Conservation (phyloP, 2,329 filamentous ascomycete species). For the Colletotrichum abscissum region DNA sequence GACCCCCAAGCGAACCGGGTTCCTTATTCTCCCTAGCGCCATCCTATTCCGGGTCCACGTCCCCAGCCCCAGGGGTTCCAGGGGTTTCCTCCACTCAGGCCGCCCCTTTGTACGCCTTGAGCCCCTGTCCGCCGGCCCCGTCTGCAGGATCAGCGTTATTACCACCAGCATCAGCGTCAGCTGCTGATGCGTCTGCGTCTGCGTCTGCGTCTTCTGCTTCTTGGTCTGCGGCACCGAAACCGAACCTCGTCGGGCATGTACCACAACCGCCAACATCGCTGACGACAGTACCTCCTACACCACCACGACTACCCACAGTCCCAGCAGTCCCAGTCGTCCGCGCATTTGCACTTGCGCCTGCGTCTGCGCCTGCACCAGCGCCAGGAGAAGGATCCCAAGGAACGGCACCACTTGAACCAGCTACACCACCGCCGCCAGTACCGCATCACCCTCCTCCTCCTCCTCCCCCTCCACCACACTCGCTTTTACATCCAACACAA, state of each 20-base stretch:
- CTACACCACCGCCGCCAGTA: neutral
- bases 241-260: neutral
- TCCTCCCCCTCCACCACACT: neutral
- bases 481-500: neutral
- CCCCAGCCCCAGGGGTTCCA: conserved; percentile 32
- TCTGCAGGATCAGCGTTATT: conserved; percentile 35
- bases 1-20: conserved; percentile 30
- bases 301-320: neutral
- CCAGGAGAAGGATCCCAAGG: neutral
- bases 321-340: neutral
- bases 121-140: conserved; percentile 22
- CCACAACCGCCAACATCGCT: neutral
- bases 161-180: conserved; percentile 22
- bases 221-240: conserved; percentile 1
- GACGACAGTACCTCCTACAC: neutral
- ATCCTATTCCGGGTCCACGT: conserved; percentile 29
- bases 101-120: conserved; percentile 4
- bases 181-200: conserved; percentile 21
- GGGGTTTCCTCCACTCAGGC: conserved; percentile 31
- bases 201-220: neutral
- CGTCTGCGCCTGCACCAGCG: neutral
- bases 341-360: conserved; percentile 6
- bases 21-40: conserved; percentile 33
- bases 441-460: neutral
- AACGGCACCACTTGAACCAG: conserved; percentile 8